These are phyloP conservation scores for Scutellaria barbata DNA, from an alignment of 257 asterid genomes.

Conservation along the genomic window DNA sequence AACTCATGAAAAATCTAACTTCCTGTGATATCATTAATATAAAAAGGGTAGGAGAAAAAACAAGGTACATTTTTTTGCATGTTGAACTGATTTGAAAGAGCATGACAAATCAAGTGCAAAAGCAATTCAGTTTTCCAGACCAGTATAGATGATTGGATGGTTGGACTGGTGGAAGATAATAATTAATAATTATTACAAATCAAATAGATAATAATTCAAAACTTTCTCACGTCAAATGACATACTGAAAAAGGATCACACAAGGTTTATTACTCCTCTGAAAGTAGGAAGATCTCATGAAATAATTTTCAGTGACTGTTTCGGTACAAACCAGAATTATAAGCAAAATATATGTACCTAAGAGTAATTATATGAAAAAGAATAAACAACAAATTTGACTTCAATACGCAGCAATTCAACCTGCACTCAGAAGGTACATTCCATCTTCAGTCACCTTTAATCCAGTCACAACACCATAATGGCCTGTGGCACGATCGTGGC, in stretches of 20 bases:
- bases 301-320: constrained; percentile 8
- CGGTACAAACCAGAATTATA: constrained; percentile 13
- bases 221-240: constrained; percentile 16
- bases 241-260: neutral
- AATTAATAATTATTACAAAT: neutral
- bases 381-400: neutral
- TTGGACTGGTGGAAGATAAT: neutral
- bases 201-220: constrained; percentile 15
- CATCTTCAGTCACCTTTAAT: constrained; percentile 82
- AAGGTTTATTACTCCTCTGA: constrained; percentile 10
- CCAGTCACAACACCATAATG: constrained; percentile 96
- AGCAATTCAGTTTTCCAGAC: neutral
- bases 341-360: constrained; percentile 8
- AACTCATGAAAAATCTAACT: neutral
- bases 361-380: constrained; percentile 5
- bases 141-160: neutral
- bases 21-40: neutral
- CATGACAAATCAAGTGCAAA: constrained; percentile 9
- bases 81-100: constrained; percentile 3
- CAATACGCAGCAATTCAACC: constrained; percentile 52
- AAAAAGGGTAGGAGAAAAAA: neutral
- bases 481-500: constrained; percentile 90
- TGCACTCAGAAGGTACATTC: constrained; percentile 97
- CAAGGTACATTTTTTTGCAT: constrained; percentile 1
- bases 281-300: neutral